Percentiles rank a stretch among this genome's conserved stretches.
Conservation (phyloP, 202 grass and related monocot species). For the Schoenoplectus triqueter region DNA sequence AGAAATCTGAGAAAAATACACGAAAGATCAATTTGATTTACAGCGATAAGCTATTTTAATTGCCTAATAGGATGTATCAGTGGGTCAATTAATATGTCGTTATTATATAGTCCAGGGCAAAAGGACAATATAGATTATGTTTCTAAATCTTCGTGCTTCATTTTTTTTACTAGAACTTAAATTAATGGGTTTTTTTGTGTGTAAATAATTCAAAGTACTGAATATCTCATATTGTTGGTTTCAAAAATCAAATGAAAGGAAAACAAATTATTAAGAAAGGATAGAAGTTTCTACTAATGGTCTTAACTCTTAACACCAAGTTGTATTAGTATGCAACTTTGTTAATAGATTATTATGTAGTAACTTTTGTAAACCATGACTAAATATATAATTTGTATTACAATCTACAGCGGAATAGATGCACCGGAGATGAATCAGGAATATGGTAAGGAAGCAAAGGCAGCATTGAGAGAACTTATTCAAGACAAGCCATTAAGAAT, state of each 20-base stretch:
- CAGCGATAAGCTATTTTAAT: too few relatives aligned
- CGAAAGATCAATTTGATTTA: neutral
- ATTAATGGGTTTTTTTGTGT: neutral
- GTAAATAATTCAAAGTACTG: neutral
- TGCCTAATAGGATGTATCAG: neutral
- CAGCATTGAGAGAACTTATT: slow-evolving; percentile 59
- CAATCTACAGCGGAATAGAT: slow-evolving; percentile 64
- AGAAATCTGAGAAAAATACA: neutral
- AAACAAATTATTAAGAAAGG: neutral
- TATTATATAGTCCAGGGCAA: neutral
- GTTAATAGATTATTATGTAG: slow-evolving; percentile 19
- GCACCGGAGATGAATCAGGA: slow-evolving; percentile 61
- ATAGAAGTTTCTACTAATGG: neutral
- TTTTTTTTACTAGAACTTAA: neutral
- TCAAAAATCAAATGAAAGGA: neutral
- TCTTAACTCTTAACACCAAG: neutral
- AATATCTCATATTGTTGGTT: neutral
- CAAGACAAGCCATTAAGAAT: slow-evolving; percentile 48
- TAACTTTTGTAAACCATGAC: neutral
- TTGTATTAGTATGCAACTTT: slow-evolving; percentile 8
- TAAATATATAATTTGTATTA: slow-evolving; percentile 20
- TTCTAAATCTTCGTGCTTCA: neutral
- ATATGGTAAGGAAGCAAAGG: slow-evolving; percentile 55
- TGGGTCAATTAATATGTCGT: neutral
- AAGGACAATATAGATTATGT: neutral